These are phyloP conservation scores for Batrachochytrium dendrobatidis DNA, from an alignment of 371 early-diverging fungal species.

Conservation along the genomic window DNA sequence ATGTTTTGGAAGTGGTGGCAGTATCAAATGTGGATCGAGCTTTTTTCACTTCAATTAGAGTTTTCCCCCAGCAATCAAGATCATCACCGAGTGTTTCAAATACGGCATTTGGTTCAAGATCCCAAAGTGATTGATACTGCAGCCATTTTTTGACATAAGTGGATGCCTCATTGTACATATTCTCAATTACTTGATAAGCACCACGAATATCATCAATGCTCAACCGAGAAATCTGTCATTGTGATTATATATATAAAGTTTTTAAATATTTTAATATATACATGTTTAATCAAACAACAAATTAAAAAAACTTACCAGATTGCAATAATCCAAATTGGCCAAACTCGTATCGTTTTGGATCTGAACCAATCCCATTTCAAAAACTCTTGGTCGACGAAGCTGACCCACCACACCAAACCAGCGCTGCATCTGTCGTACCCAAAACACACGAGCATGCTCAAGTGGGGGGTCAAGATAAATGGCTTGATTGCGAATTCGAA, in stretches of 20 bases:
- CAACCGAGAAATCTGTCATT: constrained; percentile 18
- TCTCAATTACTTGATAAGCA: constrained; percentile 82
- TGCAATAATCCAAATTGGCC: constrained; percentile 13
- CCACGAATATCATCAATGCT: constrained; percentile 6
- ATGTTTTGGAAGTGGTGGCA: constrained; percentile 78
- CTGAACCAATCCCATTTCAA: background rate
- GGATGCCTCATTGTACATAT: constrained; percentile 65
- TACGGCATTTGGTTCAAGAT: constrained; percentile 80
- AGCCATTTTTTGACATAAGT: constrained; percentile 92
- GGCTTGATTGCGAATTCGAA: constrained; percentile 80
- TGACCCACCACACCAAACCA: constrained; percentile 62
- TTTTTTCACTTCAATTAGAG: constrained; percentile 88
- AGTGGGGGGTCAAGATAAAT: constrained; percentile 95
- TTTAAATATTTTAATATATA: constrained; percentile 5
- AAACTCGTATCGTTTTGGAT: background rate
- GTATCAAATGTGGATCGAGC: constrained; percentile 94
- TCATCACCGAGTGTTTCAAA: constrained; percentile 84
- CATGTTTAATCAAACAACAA: background rate
- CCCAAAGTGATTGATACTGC: constrained; percentile 97
- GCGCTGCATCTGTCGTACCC: constrained; percentile 84
- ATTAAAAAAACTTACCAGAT: constrained; percentile 11
- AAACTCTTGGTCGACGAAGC: constrained; percentile 15
- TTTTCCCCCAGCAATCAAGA: constrained; percentile 86
- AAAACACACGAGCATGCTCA: constrained; percentile 82
- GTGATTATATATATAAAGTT: background rate